Conservation (phyloP, 805 yeast species). For the Pichia cephalocereana region DNA sequence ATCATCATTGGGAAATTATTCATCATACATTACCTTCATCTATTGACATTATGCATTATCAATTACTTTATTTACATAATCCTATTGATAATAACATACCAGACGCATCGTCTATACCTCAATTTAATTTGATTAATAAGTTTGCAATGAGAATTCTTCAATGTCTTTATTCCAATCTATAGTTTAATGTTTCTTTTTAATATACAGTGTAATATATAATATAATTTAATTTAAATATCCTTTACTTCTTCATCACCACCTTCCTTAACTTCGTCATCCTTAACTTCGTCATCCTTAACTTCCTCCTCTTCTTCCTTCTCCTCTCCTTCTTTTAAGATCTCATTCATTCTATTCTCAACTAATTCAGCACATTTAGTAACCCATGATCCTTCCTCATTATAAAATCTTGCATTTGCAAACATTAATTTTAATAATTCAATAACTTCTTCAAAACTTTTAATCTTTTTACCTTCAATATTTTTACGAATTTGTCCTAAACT, state of each 20-base stretch:
- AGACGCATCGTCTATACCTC: no score
- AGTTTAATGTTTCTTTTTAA: no score
- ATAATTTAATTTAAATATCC: no score
- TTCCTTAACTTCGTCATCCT: not conserved
- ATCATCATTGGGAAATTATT: conserved; percentile 3
- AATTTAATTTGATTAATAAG: not conserved
- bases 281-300: not conserved
- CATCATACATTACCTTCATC: not conserved
- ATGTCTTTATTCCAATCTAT: not conserved
- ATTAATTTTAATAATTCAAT: conserved; percentile 42
- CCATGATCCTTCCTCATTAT: conserved; percentile 59
- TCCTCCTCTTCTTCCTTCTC: not conserved
- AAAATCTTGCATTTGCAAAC: conserved; percentile 59
- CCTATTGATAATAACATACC: no score
- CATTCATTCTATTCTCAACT: conserved; percentile 31
- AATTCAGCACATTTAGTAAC: conserved; percentile 50
- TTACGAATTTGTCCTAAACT: conserved; percentile 47
- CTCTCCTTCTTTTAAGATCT: conserved; percentile 9
- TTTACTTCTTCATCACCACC: not conserved
- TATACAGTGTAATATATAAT: no score
- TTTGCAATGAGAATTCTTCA: not conserved
- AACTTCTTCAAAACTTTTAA: conserved; percentile 35
- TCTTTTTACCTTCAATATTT: conserved; percentile 30
- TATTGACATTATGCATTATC: not conserved
- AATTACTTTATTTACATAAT: not conserved